These are phyloP conservation scores for Podospora fimiseda DNA, from an alignment of 495 filamentous ascomycete genomes.

Conservation along the genomic window DNA sequence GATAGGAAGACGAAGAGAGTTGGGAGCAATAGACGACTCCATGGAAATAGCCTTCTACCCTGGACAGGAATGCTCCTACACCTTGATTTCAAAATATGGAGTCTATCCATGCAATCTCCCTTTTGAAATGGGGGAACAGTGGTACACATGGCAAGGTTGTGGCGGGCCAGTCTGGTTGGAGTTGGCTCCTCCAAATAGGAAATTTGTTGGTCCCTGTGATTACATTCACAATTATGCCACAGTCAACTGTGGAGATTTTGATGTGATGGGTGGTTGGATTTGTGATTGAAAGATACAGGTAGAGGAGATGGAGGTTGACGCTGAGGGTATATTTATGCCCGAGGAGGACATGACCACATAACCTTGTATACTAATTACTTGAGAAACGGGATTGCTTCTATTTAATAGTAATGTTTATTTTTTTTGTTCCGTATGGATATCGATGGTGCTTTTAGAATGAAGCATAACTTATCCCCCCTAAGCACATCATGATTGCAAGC, in stretches of 20 bases:
- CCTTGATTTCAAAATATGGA: neutral
- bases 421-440: too few relatives aligned
- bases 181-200: neutral
- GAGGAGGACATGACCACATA: too few relatives aligned
- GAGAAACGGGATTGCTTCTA: too few relatives aligned
- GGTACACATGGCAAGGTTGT: neutral
- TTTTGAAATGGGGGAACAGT: neutral
- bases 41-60: neutral
- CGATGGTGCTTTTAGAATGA: too few relatives aligned
- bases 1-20: neutral
- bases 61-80: neutral
- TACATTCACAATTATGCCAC: neutral
- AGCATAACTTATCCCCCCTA: too few relatives aligned
- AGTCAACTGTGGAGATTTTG: neutral
- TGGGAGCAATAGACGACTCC: neutral
- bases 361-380: too few relatives aligned
- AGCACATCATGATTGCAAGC: too few relatives aligned
- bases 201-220: neutral
- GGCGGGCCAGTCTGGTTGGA: neutral
- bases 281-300: neutral
- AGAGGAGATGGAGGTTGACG: too few relatives aligned
- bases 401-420: too few relatives aligned
- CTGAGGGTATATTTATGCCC: too few relatives aligned
- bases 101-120: neutral
- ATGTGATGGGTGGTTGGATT: neutral